A percentile compares a stretch with the other conserved stretches of the same genome.
These are phyloP conservation scores for Aspergillus novoparasiticus DNA, from an alignment of 2,329 filamentous ascomycete genomes.

Conservation along the genomic window DNA sequence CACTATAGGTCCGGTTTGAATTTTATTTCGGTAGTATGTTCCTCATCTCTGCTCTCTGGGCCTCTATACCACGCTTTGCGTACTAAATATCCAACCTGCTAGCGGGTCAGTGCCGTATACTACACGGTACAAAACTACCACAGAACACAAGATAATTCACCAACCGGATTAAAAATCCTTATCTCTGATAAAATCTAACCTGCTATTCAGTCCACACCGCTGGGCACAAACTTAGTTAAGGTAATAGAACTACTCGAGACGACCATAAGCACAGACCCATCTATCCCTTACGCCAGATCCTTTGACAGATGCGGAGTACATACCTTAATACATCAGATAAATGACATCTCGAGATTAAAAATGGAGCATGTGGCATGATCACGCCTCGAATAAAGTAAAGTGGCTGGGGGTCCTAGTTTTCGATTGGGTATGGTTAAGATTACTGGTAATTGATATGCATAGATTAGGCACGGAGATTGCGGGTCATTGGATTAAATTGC, in stretches of 20 bases:
- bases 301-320: too few species aligned
- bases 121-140: not conserved
- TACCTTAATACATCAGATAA: too few species aligned
- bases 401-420: not conserved
- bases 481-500: not conserved
- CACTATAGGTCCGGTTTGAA: not conserved
- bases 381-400: not conserved
- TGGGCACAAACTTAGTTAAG: too few species aligned
- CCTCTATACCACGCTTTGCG: not conserved
- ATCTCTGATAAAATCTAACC: not conserved
- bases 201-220: not conserved
- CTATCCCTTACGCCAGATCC: too few species aligned
- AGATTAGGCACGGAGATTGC: not conserved
- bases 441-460: not conserved
- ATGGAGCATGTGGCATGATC: not conserved
- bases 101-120: not conserved
- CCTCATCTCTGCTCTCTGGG: not conserved
- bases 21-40: not conserved
- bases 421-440: too few species aligned
- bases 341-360: not conserved
- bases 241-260: not conserved
- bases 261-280: not conserved
- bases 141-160: not conserved
- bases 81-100: not conserved
- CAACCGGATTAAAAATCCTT: not conserved